Base-by-base conservation (phyloP, 2,329 filamentous ascomycete species). In the Colletotrichum cereale region DNA sequence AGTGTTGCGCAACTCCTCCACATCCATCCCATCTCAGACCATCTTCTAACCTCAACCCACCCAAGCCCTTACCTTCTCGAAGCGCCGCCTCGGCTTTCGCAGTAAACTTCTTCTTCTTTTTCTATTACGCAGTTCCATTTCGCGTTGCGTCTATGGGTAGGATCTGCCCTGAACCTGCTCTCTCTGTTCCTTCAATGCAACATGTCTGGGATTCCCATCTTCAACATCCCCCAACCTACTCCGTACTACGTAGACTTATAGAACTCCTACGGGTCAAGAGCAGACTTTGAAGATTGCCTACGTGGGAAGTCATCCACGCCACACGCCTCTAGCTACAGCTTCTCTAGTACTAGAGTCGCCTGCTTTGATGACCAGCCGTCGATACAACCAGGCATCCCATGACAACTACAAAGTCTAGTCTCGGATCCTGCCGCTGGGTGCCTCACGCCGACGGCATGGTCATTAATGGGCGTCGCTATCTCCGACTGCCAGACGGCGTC, bases 1-100 rank as follows among this genome's bases (percentile, higher is more conserved):
- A 71, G 68, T 71, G 68, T 63, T 60, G 68, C 68, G 68, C 44
- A 71, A 68, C 44, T 68, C 64, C 58, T 71, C 68, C 68, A 71
- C 52, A 55, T 71, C 60, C 58, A 47, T 68, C 68, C 52, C 65
- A 71, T 71, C 68, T 71, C 65, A 34, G 52, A 53, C 50, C 65
- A 60, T 63, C 58, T 68, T 63, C 68, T 68, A 29, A 68, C 68
- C 36, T 55, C 58, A 55, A 68, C 44, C 63, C 44, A 53, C 64
- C 26, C 21, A 50, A n/a, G n/a, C 44, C 55, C 58, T 58, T 55
- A 40, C 21, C 66, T 71, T 57, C 66, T 70, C 60, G 70, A 72
- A 72, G 66, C 60, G 38, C 66, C 34, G 40, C 21, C 56, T 56
- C 31, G 11, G 10, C 56, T 42, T 72, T 72, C 64, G 16, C 40